phyloP scores from a whole-genome alignment of 2,329 filamentous ascomycete species.

The Annulohypoxylon truncatum region DNA sequence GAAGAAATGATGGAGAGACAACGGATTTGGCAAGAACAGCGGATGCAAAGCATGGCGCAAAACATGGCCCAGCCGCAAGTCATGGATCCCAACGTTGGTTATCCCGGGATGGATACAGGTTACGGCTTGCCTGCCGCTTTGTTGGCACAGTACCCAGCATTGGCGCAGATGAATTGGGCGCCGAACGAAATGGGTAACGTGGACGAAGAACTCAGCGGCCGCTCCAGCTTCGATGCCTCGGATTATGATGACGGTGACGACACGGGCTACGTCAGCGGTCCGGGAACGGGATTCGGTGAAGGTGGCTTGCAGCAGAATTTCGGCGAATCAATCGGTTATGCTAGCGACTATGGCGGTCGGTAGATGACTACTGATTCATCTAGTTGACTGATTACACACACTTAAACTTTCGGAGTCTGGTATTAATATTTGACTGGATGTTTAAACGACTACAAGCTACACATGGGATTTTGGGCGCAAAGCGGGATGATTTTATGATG shows the following conservation, averaged over 20 bases:
- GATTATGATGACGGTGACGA: constrained; percentile 82
- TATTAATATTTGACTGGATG: constrained; percentile 19
- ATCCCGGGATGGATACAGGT: constrained; percentile 69
- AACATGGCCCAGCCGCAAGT: constrained; percentile 65
- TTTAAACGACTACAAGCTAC: constrained; percentile 19
- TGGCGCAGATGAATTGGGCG: constrained; percentile 91
- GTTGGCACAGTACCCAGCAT: constrained; percentile 89
- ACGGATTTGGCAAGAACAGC: constrained; percentile 78
- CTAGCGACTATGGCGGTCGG: constrained; percentile 64
- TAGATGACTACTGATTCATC: constrained; percentile 31
- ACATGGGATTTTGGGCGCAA: constrained; percentile 11
- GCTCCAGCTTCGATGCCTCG: constrained; percentile 84
- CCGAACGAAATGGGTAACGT: constrained; percentile 73
- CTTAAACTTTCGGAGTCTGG: constrained; percentile 4
- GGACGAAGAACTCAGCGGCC: constrained; percentile 80
- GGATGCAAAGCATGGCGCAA: constrained; percentile 68
- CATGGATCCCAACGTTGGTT: constrained; percentile 63
- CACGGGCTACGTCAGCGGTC: constrained; percentile 72
- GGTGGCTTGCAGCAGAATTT: constrained; percentile 67
- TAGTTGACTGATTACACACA: neutral
- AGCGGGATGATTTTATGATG: constrained; percentile 30
- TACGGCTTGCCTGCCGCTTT: constrained; percentile 87
- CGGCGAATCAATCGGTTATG: constrained; percentile 63
- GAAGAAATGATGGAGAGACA: constrained; percentile 90
- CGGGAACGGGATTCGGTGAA: constrained; percentile 70